phyloP scores from a whole-genome alignment of 192 early-diverging fungal genomes.

The Mycoemilia scoparia region DNA sequence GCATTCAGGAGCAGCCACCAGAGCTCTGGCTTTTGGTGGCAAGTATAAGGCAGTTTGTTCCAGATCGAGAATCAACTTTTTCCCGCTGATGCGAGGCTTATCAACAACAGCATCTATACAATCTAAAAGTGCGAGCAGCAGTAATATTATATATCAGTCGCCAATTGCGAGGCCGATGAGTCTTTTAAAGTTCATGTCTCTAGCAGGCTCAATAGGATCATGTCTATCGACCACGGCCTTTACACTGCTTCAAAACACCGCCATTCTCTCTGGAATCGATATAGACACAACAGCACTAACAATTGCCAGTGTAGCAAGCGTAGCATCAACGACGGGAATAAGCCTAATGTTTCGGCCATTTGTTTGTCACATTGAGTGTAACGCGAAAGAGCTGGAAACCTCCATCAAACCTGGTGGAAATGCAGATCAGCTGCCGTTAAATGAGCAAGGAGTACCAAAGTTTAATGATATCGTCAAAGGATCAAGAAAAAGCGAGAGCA shows the following conservation, averaged over 20 bases:
- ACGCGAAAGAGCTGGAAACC: too few relatives aligned
- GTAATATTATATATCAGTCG: too few relatives aligned
- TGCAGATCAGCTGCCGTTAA: slow-evolving; percentile 1
- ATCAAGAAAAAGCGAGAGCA: not conserved
- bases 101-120: too few relatives aligned
- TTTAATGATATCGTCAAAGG: slow-evolving; percentile 17
- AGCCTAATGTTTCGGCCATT: slow-evolving; percentile 23
- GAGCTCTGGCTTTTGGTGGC: too few relatives aligned
- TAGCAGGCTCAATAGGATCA: slow-evolving; percentile 11
- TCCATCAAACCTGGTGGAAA: slow-evolving; percentile 5
- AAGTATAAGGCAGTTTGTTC: too few relatives aligned
- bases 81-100: too few relatives aligned
- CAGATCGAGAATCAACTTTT: too few relatives aligned
- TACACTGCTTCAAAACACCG: slow-evolving; percentile 5
- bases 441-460: slow-evolving; percentile 18
- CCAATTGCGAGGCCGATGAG: too few relatives aligned
- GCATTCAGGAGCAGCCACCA: too few relatives aligned
- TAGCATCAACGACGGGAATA: slow-evolving; percentile 14
- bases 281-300: slow-evolving; percentile 7
- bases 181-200: slow-evolving; percentile 31
- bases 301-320: slow-evolving; percentile 16
- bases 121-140: too few relatives aligned
- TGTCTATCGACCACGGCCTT: slow-evolving; percentile 14
- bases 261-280: slow-evolving; percentile 7
- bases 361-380: slow-evolving; percentile 19